Base-by-base conservation (phyloP, 768 basidiomycete species). In the Erythrobasidium yunnanense region DNA sequence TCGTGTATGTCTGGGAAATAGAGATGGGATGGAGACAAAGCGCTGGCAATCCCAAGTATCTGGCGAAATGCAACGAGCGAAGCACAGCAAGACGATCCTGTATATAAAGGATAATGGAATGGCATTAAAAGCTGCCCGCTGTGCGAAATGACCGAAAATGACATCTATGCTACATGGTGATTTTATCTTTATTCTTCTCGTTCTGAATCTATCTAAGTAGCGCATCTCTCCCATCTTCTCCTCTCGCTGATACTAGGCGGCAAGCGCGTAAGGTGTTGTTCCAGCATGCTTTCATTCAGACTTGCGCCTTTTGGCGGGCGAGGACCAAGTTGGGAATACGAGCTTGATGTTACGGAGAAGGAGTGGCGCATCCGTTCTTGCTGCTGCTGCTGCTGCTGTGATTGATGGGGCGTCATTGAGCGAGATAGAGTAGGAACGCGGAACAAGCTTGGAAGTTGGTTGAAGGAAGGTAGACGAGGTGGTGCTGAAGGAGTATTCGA, bases 171-270 rank as follows among this genome's bases (percentile, higher is more conserved):
- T 42, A 42, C 38, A 42, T n/a, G n/a, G 38, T 42, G 11, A 11
- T 42, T 11, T n/a, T 42, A 42, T 42, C n/a, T 42, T 42, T n/a
- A 42, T 42, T n/a, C n/a, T 11, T n/a, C 11, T 42, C n/a, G 38
- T 42, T 42, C 38, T 11, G 11, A 42, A 11, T 20, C 4, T 15
- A 20, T n/a, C 42, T 47, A 63, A 8, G 60, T 63, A 18, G 60
- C 32, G 60, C 60, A 63, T 51, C 60, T 49, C 60, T 63, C 60
- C 60, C 60, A 63, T 51, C 60, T 63, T 25, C 47, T 25, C 32
- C 60, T 25, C 27, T 63, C 60, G 18, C 25, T 49, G 3, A 63
- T 30, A 25, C 60, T 49, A 29, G 49, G 47, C 22, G 60, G 60
- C 17, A 63, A 30, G 2, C 22, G n/a, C 6, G 52, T 49, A 30